Conservation (phyloP, 2,329 filamentous ascomycete species). For the Aspergillus sp. region DNA sequence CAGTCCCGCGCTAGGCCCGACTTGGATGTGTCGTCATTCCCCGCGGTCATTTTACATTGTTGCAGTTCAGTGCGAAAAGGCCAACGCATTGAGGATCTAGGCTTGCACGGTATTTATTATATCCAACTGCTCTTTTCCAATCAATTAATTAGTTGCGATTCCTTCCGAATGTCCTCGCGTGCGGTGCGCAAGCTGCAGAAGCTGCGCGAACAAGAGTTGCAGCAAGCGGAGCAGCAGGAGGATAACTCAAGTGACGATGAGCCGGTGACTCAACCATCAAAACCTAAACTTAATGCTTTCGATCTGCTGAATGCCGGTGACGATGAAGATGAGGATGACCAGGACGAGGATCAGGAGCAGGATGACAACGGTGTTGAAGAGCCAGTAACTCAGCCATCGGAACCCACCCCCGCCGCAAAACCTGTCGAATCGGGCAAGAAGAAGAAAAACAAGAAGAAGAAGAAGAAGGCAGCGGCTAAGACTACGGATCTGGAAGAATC, state of each 20-base stretch:
- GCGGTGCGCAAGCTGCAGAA: conserved; percentile 61
- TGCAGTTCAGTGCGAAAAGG: no score
- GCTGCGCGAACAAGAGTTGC: conserved; percentile 55
- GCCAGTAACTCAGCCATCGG: conserved; percentile 7
- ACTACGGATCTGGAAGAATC: conserved; percentile 16
- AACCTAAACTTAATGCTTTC: conserved; percentile 49
- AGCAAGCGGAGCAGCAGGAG: conserved; percentile 36
- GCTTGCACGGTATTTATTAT: not conserved
- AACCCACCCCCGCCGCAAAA: conserved; percentile 16
- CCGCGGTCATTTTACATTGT: conserved; percentile 11
- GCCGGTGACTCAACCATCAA: conserved; percentile 25
- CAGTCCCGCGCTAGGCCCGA: conserved; percentile 17
- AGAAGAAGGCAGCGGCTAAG: conserved; percentile 46
- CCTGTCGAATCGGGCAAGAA: conserved; percentile 21
- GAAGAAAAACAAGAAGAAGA: conserved; percentile 56
- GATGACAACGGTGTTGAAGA: conserved; percentile 14
- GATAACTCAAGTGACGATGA: conserved; percentile 39
- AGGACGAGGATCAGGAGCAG: conserved; percentile 32
- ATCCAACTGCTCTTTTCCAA: not conserved
- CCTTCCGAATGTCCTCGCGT: conserved; percentile 56
- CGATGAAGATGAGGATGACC: conserved; percentile 35
- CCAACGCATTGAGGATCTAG: no score
- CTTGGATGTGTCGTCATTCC: conserved; percentile 29
- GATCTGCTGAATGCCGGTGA: conserved; percentile 47
- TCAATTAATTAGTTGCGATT: not conserved